Percentiles rank a stretch among this genome's conserved stretches.
These are phyloP conservation scores for Drechslerella coelobrocha DNA, from an alignment of 2,329 filamentous ascomycete species.

Conservation along the genomic window DNA sequence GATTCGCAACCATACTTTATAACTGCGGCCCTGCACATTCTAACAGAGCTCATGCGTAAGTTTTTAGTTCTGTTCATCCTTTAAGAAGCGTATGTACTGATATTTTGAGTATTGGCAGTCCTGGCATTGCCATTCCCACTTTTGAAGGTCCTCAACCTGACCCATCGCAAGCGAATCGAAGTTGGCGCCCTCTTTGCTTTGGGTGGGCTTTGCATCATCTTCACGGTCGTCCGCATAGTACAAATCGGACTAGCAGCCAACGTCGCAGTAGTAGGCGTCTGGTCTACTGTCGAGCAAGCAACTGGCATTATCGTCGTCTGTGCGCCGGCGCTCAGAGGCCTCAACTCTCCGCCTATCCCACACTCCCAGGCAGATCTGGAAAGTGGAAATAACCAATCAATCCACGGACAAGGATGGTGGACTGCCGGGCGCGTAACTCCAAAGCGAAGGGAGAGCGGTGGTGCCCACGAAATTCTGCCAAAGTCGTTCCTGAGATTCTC, in stretches of 20 bases:
- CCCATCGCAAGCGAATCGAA: slow-evolving; percentile 38
- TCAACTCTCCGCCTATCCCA: slow-evolving; percentile 17
- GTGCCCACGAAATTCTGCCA: slow-evolving; percentile 35
- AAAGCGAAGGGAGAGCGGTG: slow-evolving; percentile 41
- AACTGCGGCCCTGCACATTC: slow-evolving; percentile 36
- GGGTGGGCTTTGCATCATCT: slow-evolving; percentile 46
- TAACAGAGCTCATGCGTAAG: slow-evolving; percentile 48
- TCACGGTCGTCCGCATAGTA: slow-evolving; percentile 28
- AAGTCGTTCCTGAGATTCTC: slow-evolving; percentile 46
- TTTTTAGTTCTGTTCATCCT: neutral
- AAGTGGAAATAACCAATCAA: slow-evolving; percentile 39
- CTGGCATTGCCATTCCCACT: slow-evolving; percentile 41
- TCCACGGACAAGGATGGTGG: slow-evolving; percentile 50
- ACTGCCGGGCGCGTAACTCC: slow-evolving; percentile 45
- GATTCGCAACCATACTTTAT: slow-evolving; percentile 34
- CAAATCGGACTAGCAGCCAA: slow-evolving; percentile 30
- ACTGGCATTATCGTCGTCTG: slow-evolving; percentile 46
- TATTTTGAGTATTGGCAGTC: slow-evolving; percentile 17
- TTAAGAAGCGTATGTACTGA: neutral
- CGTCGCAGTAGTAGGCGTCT: slow-evolving; percentile 32
- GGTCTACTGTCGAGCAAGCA: slow-evolving; percentile 42
- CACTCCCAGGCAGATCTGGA: slow-evolving; percentile 48
- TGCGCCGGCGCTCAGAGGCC: slow-evolving; percentile 38
- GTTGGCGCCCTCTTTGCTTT: slow-evolving; percentile 45
- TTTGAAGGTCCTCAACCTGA: slow-evolving; percentile 48